These are phyloP conservation scores for Globisporangium nagaii DNA, from an alignment of 352 stramenopile genomes.

Conservation along the genomic window DNA sequence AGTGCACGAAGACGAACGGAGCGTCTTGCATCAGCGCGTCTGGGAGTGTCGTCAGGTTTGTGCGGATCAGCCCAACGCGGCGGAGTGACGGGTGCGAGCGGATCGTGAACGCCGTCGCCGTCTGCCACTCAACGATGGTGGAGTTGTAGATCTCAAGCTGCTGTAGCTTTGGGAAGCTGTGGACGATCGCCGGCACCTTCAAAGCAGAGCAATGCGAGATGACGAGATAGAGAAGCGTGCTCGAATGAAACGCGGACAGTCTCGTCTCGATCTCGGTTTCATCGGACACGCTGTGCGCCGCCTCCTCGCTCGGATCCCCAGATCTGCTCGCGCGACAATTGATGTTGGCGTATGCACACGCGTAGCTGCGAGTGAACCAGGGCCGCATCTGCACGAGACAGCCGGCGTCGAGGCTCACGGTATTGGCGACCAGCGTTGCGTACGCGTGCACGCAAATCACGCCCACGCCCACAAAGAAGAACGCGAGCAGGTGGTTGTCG, in stretches of 20 bases:
- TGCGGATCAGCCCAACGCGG: conserved; percentile 1
- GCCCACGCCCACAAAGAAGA: conserved; percentile 1
- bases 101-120: neutral
- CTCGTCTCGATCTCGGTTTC: neutral
- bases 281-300: neutral
- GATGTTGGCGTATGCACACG: conserved; percentile 17
- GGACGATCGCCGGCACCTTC: conserved; percentile 7
- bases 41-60: conserved; percentile 1
- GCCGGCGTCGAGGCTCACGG: neutral
- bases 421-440: neutral
- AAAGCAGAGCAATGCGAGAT: conserved; percentile 16
- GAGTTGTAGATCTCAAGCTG: conserved; percentile 18
- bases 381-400: conserved; percentile 9
- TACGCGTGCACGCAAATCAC: conserved; percentile 1
- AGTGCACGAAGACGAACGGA: conserved; percentile 7
- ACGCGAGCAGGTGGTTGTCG: neutral
- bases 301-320: neutral
- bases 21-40: conserved; percentile 1
- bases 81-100: neutral
- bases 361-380: conserved; percentile 16
- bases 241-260: conserved; percentile 7
- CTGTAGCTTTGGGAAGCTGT: conserved; percentile 11
- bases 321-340: conserved; percentile 13
- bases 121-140: conserved; percentile 18
- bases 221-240: conserved; percentile 10